Base-by-base conservation (phyloP, 306 rosid genomes). In the Cicer bijugum region DNA sequence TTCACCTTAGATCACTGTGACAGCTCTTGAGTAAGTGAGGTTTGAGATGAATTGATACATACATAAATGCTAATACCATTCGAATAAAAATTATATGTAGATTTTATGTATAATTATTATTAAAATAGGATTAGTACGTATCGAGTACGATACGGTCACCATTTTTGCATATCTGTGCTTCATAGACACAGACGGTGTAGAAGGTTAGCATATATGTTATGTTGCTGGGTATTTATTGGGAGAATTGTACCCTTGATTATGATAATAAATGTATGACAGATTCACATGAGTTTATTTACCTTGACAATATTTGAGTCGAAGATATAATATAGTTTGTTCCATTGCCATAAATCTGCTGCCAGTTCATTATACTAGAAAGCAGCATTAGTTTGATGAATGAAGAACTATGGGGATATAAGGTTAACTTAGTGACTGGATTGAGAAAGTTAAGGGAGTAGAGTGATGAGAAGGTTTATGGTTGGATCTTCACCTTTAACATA, bases 1-100 rank as follows among this genome's bases (percentile, higher is more conserved):
- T 71, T 64, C 65, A 38, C 43, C 23, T 17, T 9, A 67, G 64
- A 67, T 67, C 23, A 68, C 38, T 60, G 65, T 35, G 70, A 43
- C 60, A 28, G 42, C 33, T 63, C 39, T 45, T 46, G 16, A 47
- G 52, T 71, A 14, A 39, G 12, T 61, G 12, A 57, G 58, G 55
- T 47, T 39, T 69, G 72, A 65, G 75, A 48, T 67, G 61, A 11
- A 37, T 40, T 40, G 55, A 59, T 64, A 0, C 7, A 64, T 64
- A 20, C 63, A 67, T 15, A 33, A 50, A 67, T 65, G 63, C 75
- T 72, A 60, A 28, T 28, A 28, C 35, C 35, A n/a, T 69, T 48
- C 2, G 40, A 14, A 38, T 48, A 51, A n/a, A 69, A 68, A 37
- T 11, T 3, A 6, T 48, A 28, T 28, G 35, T 28, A 28, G 5